phyloP scores from a whole-genome alignment of 371 early-diverging fungal species.

The Coemansia sp. region DNA sequence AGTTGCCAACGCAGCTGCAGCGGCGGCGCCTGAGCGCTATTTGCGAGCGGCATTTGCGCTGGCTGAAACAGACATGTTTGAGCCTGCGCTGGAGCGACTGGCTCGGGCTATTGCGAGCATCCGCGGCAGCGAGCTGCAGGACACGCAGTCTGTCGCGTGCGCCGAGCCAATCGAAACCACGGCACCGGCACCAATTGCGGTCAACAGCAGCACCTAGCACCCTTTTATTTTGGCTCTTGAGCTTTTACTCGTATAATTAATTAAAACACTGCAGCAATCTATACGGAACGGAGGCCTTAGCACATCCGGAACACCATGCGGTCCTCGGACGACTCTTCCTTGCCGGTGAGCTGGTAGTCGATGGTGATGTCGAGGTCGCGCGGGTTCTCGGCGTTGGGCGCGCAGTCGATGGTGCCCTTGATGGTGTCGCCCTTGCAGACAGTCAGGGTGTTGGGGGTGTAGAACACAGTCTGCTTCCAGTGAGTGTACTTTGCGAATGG shows the following conservation, averaged over 20 bases:
- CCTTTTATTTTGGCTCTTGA: neutral
- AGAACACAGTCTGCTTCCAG: constrained; percentile 98
- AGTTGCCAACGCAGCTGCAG: neutral
- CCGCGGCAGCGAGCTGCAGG: neutral
- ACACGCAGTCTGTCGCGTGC: neutral
- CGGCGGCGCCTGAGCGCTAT: constrained; percentile 12
- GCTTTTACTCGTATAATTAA: neutral
- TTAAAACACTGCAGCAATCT: neutral
- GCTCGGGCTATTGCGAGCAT: constrained; percentile 31
- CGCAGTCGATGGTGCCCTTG: constrained; percentile 74
- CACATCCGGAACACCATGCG: constrained; percentile 87
- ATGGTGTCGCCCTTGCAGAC: constrained; percentile 77
- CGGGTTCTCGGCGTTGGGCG: constrained; percentile 85
- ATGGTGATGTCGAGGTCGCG: constrained; percentile 93
- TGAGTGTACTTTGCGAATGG: constrained; percentile 91
- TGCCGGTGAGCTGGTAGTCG: constrained; percentile 70
- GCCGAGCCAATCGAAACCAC: neutral
- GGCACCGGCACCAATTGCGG: neutral
- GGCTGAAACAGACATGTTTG: constrained; percentile 44
- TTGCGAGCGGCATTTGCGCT: constrained; percentile 47
- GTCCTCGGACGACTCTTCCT: constrained; percentile 62
- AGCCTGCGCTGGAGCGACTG: constrained; percentile 42
- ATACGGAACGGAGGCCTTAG: constrained; percentile 4
- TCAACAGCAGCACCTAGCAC: neutral
- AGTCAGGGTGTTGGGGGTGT: constrained; percentile 70